These are phyloP conservation scores for Apiotrichum mycotoxinovorans DNA, from an alignment of 1,284 basidiomycete species.

Conservation along the genomic window DNA sequence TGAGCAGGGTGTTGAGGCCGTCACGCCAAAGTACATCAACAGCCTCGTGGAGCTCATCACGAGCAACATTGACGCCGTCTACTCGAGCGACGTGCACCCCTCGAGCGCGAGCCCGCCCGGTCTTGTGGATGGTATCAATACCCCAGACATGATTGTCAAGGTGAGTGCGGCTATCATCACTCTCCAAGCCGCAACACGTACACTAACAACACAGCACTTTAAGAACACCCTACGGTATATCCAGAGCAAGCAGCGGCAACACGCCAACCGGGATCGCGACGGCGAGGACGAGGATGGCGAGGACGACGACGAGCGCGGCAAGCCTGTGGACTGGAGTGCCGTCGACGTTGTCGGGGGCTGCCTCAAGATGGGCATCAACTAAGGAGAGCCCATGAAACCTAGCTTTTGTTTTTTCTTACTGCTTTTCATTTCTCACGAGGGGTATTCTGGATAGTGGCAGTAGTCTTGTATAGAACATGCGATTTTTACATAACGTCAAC, in stretches of 20 bases:
- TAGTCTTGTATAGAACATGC: constrained; percentile 10
- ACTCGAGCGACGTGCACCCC: constrained; percentile 76
- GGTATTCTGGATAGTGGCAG: constrained; percentile 1
- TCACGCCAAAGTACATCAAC: constrained; percentile 90
- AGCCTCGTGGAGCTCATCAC: constrained; percentile 89
- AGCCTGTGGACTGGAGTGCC: constrained; percentile 63
- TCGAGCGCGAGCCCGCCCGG: constrained; percentile 73
- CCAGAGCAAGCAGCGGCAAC: constrained; percentile 46
- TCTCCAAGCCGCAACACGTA: too few species aligned
- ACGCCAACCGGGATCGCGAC: constrained; percentile 17
- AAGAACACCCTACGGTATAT: constrained; percentile 83
- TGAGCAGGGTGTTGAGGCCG: constrained; percentile 82
- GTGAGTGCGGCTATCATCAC: constrained; percentile 25
- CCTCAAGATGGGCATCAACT: constrained; percentile 68
- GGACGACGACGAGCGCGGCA: constrained; percentile 46
- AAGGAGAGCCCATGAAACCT: not conserved
- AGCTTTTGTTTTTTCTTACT: not conserved
- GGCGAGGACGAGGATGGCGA: constrained; percentile 10
- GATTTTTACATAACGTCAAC: not conserved
- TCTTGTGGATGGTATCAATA: constrained; percentile 81
- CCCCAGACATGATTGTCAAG: constrained; percentile 76
- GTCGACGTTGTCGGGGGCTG: constrained; percentile 80
- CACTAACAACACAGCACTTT: constrained; percentile 64
- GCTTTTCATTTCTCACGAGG: constrained; percentile 1
- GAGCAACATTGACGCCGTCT: constrained; percentile 79